Percentiles rank a stretch among this genome's conserved stretches.
Conservation (phyloP, 108 stramenopile genomes). For the Chaetoceros muelleri region DNA sequence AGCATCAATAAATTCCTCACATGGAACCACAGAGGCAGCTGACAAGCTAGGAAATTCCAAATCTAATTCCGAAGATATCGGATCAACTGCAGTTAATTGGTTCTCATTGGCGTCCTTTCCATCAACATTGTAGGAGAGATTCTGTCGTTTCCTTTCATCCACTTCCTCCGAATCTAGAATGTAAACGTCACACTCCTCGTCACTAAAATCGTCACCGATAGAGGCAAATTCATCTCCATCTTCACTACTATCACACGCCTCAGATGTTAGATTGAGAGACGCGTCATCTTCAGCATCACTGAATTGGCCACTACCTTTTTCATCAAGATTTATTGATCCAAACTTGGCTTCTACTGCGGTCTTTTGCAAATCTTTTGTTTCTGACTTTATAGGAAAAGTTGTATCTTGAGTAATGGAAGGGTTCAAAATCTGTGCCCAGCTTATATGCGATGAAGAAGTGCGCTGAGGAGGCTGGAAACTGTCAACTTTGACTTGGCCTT, state of each 20-base stretch:
- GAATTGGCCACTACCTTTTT: constrained; percentile 19
- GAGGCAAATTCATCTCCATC: constrained; percentile 20
- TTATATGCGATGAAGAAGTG: constrained; percentile 17
- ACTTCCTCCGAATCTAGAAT: constrained; percentile 46
- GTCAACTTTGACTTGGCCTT: constrained; percentile 1
- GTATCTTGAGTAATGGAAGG: constrained; percentile 13
- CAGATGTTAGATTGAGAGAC: neutral
- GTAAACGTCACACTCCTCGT: constrained; percentile 60
- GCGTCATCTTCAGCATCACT: constrained; percentile 41
- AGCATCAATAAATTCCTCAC: constrained; percentile 58
- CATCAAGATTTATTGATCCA: neutral
- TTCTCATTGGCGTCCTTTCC: constrained; percentile 7
- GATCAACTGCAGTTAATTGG: neutral
- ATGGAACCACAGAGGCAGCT: constrained; percentile 52
- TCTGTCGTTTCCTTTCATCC: constrained; percentile 10
- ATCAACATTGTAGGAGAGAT: neutral
- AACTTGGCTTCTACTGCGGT: neutral
- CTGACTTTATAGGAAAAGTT: neutral
- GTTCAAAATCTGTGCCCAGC: constrained; percentile 60
- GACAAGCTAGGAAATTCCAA: constrained; percentile 67
- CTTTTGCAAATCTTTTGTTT: neutral
- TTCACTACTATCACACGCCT: constrained; percentile 8
- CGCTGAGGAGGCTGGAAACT: neutral
- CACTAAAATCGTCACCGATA: constrained; percentile 34
- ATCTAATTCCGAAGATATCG: constrained; percentile 27